Base-by-base conservation (phyloP, 2,329 filamentous ascomycete genomes). In the Clonostachys byssicola region DNA sequence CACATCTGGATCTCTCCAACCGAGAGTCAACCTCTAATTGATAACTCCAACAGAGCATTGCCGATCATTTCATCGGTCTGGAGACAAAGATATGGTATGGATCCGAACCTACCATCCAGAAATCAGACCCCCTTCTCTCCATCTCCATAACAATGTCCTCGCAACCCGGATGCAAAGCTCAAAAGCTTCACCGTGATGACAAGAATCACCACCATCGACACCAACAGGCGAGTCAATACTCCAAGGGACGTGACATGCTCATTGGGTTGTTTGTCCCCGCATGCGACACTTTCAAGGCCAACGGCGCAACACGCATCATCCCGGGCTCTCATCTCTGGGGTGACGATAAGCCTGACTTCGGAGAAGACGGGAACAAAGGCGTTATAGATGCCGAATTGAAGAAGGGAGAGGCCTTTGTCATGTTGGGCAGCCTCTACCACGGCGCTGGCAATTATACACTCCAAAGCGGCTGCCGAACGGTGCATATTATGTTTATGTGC, bases 401-500 rank as follows among this genome's bases (percentile, higher is more conserved):
- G 36, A 54, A 51, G n/a, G 64, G 64, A 6, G 64, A 69, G 33
- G 65, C 65, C 3, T 62, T 68, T 34, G 54, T 68, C 12, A 67
- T 68, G 63, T 51, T 70, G 2, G 64, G 65, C 0, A 67, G 63
- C 44, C 46, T 67, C 7, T 69, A 67, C 38, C 66, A 70, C 43
- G 65, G 64, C 5, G 63, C 59, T 4, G 65, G 63, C 1, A 42
- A 56, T 16, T 66, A 64, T 49, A 56, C 55, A 5, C 52, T 57
- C 44, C 48, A 54, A 12, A 53, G 56, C 3, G 61, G 59, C 5
- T 59, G 51, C 46, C 57, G 65, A 14, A 66, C 61, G 8, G 61
- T 70, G 10, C 62, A 68, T 46, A 64, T 64, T 38, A 64, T 68
- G 60, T 70, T 69, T 45, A 65, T 63, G 48, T 69, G 66, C 52